Evolutionary conservation across 2,329 filamentous ascomycete species (phyloP).

Genomic region (Fusarium cicatricum): DNA sequence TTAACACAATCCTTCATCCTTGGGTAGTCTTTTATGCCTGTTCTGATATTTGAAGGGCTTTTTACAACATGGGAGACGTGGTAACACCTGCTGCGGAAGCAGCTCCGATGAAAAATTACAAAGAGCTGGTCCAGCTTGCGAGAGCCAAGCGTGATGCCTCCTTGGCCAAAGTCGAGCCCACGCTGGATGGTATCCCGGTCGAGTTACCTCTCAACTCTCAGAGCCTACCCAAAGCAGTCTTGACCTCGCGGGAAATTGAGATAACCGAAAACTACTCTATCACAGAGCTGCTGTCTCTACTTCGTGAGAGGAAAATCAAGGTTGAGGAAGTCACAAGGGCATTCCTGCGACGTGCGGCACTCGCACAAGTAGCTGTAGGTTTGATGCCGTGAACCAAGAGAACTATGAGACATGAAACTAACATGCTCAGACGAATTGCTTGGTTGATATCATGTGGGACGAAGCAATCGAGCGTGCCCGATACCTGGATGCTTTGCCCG

Average conservation of each 20-base stretch:
- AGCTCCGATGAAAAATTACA: not conserved
- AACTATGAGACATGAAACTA: not conserved
- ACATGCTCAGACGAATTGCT: constrained; percentile 42
- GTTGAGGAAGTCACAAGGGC: constrained; percentile 42
- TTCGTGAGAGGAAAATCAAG: constrained; percentile 32
- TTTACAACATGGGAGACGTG: not conserved
- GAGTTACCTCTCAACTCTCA: constrained; percentile 35
- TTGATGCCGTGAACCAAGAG: no score
- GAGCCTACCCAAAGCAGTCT: constrained; percentile 28
- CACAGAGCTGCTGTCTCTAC: constrained; percentile 28
- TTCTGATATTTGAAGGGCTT: no score
- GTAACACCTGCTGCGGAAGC: no score
- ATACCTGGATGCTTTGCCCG: constrained; percentile 45
- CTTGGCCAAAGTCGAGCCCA: constrained; percentile 40
- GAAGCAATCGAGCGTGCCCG: constrained; percentile 46
- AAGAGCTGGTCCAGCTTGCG: constrained; percentile 20
- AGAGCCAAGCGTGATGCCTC: constrained; percentile 31
- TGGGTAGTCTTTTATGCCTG: not conserved
- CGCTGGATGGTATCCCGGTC: constrained; percentile 35
- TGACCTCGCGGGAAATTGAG: constrained; percentile 41
- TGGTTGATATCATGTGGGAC: constrained; percentile 48
- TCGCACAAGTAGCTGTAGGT: constrained; percentile 40
- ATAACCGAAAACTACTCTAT: constrained; percentile 43
- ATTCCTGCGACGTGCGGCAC: constrained; percentile 38
- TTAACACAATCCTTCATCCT: not conserved